Evolutionary conservation across 129 eudicot genomes (phyloP).

Genomic region (Centella asiatica): DNA sequence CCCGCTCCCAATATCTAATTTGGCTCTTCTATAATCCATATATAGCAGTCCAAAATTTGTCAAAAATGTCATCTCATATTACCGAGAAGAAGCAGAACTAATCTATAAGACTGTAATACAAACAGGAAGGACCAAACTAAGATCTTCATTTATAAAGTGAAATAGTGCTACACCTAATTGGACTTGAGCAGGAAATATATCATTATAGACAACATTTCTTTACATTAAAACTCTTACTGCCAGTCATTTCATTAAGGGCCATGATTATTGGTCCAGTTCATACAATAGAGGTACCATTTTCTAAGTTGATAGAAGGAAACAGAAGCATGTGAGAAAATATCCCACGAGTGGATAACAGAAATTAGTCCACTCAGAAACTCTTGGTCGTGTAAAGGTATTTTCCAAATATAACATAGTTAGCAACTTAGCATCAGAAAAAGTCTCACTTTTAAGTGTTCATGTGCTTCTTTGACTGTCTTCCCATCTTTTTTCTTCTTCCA

Average conservation of each 20-base stretch:
- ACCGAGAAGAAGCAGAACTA: no score
- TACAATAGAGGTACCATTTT: not conserved
- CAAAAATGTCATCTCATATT: no score
- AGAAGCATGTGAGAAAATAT: not conserved
- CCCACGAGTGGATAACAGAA: not conserved
- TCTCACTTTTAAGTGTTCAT: slow-evolving; percentile 84
- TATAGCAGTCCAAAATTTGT: no score
- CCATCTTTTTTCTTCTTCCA: slow-evolving; percentile 99
- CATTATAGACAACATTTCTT: not conserved
- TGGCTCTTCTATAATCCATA: no score
- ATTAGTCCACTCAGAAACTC: not conserved
- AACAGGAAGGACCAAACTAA: no score
- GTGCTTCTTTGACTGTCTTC: slow-evolving; percentile 97
- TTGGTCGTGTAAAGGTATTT: not conserved
- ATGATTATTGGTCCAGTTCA: not conserved
- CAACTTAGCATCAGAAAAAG: not conserved
- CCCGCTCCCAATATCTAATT: no score
- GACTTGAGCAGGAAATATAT: no score
- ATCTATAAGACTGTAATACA: no score
- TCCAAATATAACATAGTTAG: not conserved
- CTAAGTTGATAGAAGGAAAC: no score
- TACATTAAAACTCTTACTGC: not conserved
- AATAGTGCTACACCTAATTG: no score
- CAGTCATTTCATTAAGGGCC: not conserved
- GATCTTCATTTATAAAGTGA: no score